Conservation (phyloP, 305 asterid species). For the Fraxinus sp. region DNA sequence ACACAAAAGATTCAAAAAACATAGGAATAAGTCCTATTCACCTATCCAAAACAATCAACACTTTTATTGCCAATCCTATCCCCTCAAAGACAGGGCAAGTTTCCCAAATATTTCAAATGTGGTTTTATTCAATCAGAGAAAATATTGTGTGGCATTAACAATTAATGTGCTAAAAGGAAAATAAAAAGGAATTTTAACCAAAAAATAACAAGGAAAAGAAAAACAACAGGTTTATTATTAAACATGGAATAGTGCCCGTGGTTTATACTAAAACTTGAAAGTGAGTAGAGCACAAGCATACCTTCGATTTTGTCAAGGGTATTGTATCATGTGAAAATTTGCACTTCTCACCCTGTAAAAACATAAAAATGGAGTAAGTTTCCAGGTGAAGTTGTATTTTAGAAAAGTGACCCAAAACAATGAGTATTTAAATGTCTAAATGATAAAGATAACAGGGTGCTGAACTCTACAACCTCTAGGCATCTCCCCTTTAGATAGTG, state of each 20-base stretch:
- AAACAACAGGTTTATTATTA: background rate
- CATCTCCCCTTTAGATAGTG: constrained; percentile 88
- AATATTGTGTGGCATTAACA: background rate
- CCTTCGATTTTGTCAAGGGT: constrained; percentile 88
- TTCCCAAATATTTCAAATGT: background rate
- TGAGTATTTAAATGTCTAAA: constrained; percentile 16
- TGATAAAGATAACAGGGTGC: constrained; percentile 11
- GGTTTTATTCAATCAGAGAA: background rate
- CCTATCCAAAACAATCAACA: background rate
- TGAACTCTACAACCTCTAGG: constrained; percentile 53
- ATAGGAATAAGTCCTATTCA: background rate
- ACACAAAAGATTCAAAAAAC: background rate
- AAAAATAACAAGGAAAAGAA: background rate
- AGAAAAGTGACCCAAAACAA: constrained; percentile 1
- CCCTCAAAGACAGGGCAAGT: background rate
- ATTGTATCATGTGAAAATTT: constrained; percentile 86
- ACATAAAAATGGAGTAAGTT: constrained; percentile 22
- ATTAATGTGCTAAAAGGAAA: background rate
- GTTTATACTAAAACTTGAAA: background rate
- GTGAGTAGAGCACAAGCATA: constrained; percentile 31
- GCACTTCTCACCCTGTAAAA: constrained; percentile 82
- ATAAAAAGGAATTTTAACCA: background rate
- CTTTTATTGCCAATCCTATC: no score
- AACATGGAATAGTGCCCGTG: background rate
- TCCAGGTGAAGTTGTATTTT: constrained; percentile 14